Conservation (phyloP, 345 rosid species). For the Combretum micranthum region DNA sequence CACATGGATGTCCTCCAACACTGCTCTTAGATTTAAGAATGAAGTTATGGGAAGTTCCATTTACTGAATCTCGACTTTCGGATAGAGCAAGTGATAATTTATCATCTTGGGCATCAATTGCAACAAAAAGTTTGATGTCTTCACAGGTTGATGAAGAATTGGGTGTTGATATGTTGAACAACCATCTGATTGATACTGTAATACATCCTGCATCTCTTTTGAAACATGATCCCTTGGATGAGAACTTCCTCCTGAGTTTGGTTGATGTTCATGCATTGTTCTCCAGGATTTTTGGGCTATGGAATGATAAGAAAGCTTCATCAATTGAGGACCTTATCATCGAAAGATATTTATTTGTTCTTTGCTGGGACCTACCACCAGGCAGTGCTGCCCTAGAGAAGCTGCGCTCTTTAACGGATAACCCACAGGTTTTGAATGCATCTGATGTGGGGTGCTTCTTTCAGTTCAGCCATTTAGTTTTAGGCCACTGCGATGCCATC, state of each 20-base stretch:
- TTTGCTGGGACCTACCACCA: conserved; percentile 72
- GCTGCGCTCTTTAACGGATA: conserved; percentile 34
- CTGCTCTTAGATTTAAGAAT: conserved; percentile 62
- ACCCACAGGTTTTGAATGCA: conserved; percentile 33
- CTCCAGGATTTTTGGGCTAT: conserved; percentile 57
- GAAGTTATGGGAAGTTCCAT: conserved; percentile 69
- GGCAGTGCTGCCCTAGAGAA: conserved; percentile 22
- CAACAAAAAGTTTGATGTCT: conserved; percentile 41
- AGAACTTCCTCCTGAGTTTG: conserved; percentile 42
- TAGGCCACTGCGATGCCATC: conserved; percentile 32
- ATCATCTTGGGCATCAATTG: conserved; percentile 62
- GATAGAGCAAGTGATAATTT: conserved; percentile 38
- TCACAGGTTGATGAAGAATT: conserved; percentile 58
- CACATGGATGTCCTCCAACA: conserved; percentile 59
- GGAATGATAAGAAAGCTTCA: conserved; percentile 70
- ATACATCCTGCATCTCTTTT: conserved; percentile 48
- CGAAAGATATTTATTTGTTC: conserved; percentile 81
- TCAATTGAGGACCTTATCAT: conserved; percentile 71
- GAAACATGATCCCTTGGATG: conserved; percentile 41
- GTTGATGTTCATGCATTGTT: conserved; percentile 44
- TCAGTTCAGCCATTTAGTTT: conserved; percentile 49
- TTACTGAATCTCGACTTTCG: conserved; percentile 30
- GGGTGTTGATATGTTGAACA: conserved; percentile 33
- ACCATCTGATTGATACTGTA: conserved; percentile 64
- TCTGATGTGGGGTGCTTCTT: conserved; percentile 41